These are phyloP conservation scores for Lentinula novae-zelandiae DNA, from an alignment of 1,284 basidiomycete species.

Conservation along the genomic window DNA sequence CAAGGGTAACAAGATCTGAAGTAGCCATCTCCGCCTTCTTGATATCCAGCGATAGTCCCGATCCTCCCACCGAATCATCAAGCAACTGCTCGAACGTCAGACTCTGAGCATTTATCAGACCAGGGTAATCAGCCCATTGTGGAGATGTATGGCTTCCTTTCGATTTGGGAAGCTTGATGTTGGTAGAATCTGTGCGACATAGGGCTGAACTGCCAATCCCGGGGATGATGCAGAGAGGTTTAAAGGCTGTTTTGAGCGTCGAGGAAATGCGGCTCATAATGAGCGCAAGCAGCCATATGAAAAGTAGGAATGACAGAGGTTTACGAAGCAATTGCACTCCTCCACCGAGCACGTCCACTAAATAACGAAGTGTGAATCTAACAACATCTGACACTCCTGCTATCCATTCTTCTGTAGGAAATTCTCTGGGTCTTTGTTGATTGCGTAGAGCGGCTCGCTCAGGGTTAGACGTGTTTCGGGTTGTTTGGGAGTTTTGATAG, in stretches of 20 bases:
- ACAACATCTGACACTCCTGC: slow-evolving; percentile 23
- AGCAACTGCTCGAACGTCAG: slow-evolving; percentile 59
- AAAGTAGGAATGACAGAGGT: slow-evolving; percentile 54
- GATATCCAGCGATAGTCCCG: slow-evolving; percentile 58
- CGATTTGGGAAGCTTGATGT: neutral
- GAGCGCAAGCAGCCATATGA: slow-evolving; percentile 45
- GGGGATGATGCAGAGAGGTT: slow-evolving; percentile 60
- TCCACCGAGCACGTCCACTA: slow-evolving; percentile 39
- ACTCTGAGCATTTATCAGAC: slow-evolving; percentile 54
- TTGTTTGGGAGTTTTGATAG: neutral
- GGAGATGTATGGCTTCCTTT: neutral
- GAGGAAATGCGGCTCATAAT: slow-evolving; percentile 35
- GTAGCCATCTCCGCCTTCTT: slow-evolving; percentile 76
- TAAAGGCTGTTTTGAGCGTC: slow-evolving; percentile 41
- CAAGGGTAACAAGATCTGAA: slow-evolving; percentile 55
- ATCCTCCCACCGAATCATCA: slow-evolving; percentile 52
- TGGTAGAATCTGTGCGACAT: slow-evolving; percentile 27
- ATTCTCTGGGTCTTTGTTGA: slow-evolving; percentile 12
- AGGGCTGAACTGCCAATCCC: slow-evolving; percentile 45
- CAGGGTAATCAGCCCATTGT: slow-evolving; percentile 55
- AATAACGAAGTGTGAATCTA: slow-evolving; percentile 35
- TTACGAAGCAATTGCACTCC: slow-evolving; percentile 46
- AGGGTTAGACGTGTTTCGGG: neutral
- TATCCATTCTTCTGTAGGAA: slow-evolving; percentile 10
- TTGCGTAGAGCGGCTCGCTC: neutral